Evolutionary conservation across 1,284 basidiomycete genomes (phyloP).

Genomic region (Boletus sp.): DNA sequence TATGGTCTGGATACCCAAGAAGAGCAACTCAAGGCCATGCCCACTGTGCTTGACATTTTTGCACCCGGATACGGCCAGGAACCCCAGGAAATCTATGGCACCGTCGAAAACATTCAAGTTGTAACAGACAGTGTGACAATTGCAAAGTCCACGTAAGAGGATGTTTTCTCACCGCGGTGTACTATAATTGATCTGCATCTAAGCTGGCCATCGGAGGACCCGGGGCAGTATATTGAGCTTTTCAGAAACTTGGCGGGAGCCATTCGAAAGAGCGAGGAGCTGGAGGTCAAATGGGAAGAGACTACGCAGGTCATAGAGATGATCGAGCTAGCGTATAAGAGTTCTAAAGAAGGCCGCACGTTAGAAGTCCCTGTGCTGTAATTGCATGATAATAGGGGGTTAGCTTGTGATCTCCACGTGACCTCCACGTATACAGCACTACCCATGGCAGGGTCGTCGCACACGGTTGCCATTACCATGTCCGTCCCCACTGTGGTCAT

Average conservation of each 20-base stretch:
- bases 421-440: slow-evolving; percentile 31
- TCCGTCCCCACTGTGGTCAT: slow-evolving; percentile 47
- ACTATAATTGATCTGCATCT: slow-evolving; percentile 13
- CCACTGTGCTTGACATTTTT: slow-evolving; percentile 45
- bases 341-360: slow-evolving; percentile 56
- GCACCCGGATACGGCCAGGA: slow-evolving; percentile 51
- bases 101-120: slow-evolving; percentile 55
- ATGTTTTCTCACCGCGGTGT: not conserved
- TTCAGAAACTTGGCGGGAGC: slow-evolving; percentile 64
- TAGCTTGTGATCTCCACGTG: not conserved
- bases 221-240: slow-evolving; percentile 57
- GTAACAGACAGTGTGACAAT: slow-evolving; percentile 44
- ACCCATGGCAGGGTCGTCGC: not conserved
- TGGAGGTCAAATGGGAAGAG: slow-evolving; percentile 67
- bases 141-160: slow-evolving; percentile 44
- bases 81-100: slow-evolving; percentile 57
- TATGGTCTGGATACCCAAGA: slow-evolving; percentile 79
- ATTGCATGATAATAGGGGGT: too few relatives aligned
- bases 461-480: slow-evolving; percentile 23
- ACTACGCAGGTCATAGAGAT: slow-evolving; percentile 67
- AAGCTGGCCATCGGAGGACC: slow-evolving; percentile 63
- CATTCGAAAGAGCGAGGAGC: slow-evolving; percentile 52
- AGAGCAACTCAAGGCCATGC: slow-evolving; percentile 57
- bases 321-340: slow-evolving; percentile 66
- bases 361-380: slow-evolving; percentile 34